phyloP scores from a whole-genome alignment of 2,329 filamentous ascomycete species.

The Passalora sequoiae region DNA sequence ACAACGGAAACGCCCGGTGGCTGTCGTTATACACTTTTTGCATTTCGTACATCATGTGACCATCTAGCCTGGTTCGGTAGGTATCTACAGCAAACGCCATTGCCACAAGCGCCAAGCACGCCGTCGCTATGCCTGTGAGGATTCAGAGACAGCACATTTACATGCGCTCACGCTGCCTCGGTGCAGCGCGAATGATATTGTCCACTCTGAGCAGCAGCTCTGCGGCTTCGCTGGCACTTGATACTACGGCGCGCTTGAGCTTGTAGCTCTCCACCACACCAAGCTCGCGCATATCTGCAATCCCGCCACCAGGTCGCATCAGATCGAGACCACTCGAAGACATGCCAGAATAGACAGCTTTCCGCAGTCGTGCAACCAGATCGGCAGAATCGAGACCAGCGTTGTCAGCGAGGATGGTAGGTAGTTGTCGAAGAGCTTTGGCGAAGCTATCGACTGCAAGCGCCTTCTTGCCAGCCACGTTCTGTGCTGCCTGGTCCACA shows the following conservation, averaged over 20 bases:
- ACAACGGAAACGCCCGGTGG: no score
- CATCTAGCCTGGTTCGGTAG: neutral
- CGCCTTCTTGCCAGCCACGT: slow-evolving; percentile 94
- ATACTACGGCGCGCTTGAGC: slow-evolving; percentile 95
- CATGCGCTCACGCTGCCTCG: slow-evolving; percentile 73
- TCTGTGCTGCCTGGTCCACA: slow-evolving; percentile 86
- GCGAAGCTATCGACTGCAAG: slow-evolving; percentile 89
- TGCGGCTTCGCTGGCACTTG: slow-evolving; percentile 89
- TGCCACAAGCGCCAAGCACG: slow-evolving; percentile 2
- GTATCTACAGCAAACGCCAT: neutral
- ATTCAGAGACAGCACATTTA: slow-evolving; percentile 35
- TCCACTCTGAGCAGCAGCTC: slow-evolving; percentile 93
- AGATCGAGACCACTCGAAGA: slow-evolving; percentile 88
- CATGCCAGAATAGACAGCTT: slow-evolving; percentile 91
- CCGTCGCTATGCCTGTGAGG: slow-evolving; percentile 7
- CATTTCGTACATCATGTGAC: slow-evolving; percentile 2
- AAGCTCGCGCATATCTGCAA: slow-evolving; percentile 90
- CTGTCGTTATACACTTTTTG: neutral
- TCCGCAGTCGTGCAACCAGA: slow-evolving; percentile 82
- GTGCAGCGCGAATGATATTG: slow-evolving; percentile 94
- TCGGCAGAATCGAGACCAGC: slow-evolving; percentile 94
- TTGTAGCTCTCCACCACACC: slow-evolving; percentile 98
- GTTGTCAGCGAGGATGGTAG: slow-evolving; percentile 95
- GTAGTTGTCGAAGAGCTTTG: slow-evolving; percentile 81
- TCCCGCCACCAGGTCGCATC: slow-evolving; percentile 80